These are phyloP conservation scores for Rhizophagus prolifer DNA, from an alignment of 192 early-diverging fungal species.

Conservation along the genomic window DNA sequence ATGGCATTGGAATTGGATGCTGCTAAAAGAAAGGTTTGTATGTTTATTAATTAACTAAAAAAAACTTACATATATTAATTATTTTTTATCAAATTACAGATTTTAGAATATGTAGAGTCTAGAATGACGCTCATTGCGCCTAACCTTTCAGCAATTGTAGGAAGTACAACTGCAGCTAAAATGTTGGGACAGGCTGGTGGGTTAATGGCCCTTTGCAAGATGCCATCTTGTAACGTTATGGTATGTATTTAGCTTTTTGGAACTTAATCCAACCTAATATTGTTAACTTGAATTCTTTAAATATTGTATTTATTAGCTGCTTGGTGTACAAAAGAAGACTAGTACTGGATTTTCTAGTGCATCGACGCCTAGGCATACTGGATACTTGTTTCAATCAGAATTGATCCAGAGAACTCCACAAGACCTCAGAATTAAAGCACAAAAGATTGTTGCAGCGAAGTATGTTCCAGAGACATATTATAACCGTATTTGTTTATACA, in stretches of 20 bases:
- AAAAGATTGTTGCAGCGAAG: conserved; percentile 82
- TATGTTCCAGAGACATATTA: conserved; percentile 20
- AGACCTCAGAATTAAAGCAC: conserved; percentile 77
- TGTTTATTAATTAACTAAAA: background rate
- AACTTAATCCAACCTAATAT: conserved; percentile 30
- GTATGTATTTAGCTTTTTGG: conserved; percentile 38
- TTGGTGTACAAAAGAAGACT: conserved; percentile 49
- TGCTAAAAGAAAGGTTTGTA: conserved; percentile 60
- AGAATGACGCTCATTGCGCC: conserved; percentile 93
- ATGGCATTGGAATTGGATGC: conserved; percentile 70
- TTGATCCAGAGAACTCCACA: conserved; percentile 65
- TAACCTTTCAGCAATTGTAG: conserved; percentile 86
- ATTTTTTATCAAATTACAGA: conserved; percentile 42
- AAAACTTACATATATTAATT: background rate
- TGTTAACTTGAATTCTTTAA: conserved; percentile 29
- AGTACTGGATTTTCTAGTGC: conserved; percentile 67
- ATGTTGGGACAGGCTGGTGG: conserved; percentile 90
- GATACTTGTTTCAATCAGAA: conserved; percentile 78
- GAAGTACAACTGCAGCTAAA: conserved; percentile 84
- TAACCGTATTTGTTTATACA: background rate
- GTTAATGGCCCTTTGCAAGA: conserved; percentile 77
- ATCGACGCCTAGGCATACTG: conserved; percentile 70
- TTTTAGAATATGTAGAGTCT: conserved; percentile 88
- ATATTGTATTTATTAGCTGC: conserved; percentile 25
- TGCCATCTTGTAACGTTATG: conserved; percentile 89